These are phyloP conservation scores for Candida broadrunensis DNA, from an alignment of 805 yeast genomes.

Conservation along the genomic window DNA sequence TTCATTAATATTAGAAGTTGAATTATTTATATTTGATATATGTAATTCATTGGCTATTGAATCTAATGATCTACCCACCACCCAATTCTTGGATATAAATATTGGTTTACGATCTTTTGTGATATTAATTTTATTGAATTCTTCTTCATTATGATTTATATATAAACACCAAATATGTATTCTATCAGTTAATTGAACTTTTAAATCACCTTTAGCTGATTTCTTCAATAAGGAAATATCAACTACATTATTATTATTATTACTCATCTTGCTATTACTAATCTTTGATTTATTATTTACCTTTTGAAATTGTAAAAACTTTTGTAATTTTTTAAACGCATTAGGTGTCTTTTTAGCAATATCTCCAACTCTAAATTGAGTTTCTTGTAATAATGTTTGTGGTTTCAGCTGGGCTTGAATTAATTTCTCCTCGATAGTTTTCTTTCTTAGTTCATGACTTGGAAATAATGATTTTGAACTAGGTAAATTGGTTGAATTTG, in stretches of 20 bases:
- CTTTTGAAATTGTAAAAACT: constrained; percentile 24
- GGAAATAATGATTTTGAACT: constrained; percentile 51
- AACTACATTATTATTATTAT: constrained; percentile 11
- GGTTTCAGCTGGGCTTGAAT: constrained; percentile 14
- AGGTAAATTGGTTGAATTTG: constrained; percentile 14
- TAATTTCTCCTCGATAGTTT: constrained; percentile 27
- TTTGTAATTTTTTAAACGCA: constrained; percentile 25
- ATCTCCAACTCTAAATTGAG: constrained; percentile 26
- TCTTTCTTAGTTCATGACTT: constrained; percentile 42
- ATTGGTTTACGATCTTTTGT: constrained; percentile 30
- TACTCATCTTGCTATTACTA: background rate
- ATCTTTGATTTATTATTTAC: constrained; percentile 8
- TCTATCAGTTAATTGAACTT: constrained; percentile 41
- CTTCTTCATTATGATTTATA: constrained; percentile 15
- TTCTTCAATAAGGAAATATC: constrained; percentile 39
- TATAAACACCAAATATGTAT: constrained; percentile 48
- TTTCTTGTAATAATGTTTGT: constrained; percentile 19
- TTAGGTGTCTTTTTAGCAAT: constrained; percentile 15
- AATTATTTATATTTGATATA: constrained; percentile 50
- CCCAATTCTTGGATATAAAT: constrained; percentile 55
- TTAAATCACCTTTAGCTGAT: constrained; percentile 51
- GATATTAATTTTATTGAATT: constrained; percentile 18
- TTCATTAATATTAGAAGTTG: constrained; percentile 36
- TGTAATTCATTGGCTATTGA: constrained; percentile 45
- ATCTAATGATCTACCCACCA: constrained; percentile 58